phyloP scores from a whole-genome alignment of 768 basidiomycete species.

The Naganishia friedmannii region DNA sequence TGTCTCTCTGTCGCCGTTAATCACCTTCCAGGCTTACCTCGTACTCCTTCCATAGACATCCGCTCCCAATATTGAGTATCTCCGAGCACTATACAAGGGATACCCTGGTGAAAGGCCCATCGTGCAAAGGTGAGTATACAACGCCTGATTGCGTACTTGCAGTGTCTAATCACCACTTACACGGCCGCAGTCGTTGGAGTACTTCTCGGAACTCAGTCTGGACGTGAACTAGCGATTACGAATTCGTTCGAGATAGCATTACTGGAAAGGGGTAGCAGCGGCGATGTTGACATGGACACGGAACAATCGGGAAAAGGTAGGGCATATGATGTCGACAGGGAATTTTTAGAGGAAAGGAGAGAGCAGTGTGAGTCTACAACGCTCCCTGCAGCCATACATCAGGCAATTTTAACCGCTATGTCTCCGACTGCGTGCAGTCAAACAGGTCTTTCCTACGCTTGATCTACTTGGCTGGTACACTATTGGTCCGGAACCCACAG shows the following conservation, averaged over 20 bases:
- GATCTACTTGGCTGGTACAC: conserved; percentile 99
- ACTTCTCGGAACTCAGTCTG: conserved; percentile 86
- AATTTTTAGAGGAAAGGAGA: conserved; percentile 72
- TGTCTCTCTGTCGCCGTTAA: too few species aligned
- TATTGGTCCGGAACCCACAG: conserved; percentile 69
- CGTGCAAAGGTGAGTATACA: background rate
- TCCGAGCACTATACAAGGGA: conserved; percentile 89
- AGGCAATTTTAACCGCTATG: background rate
- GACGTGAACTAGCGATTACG: conserved; percentile 92
- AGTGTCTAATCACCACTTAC: background rate
- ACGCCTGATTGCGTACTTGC: background rate
- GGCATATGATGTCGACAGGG: conserved; percentile 63
- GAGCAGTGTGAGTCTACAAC: conserved; percentile 70
- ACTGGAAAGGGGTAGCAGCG: conserved; percentile 51
- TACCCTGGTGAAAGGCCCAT: conserved; percentile 22
- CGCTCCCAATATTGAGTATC: conserved; percentile 91
- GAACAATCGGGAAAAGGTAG: conserved; percentile 13
- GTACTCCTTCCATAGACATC: conserved; percentile 64
- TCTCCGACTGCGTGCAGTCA: conserved; percentile 60
- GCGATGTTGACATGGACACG: conserved; percentile 54
- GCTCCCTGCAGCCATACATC: background rate
- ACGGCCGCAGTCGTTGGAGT: conserved; percentile 74
- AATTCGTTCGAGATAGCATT: conserved; percentile 84
- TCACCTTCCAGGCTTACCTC: background rate
- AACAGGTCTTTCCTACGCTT: conserved; percentile 95